These are phyloP conservation scores for Agrocybe pediades DNA, from an alignment of 768 basidiomycete species.

Conservation along the genomic window DNA sequence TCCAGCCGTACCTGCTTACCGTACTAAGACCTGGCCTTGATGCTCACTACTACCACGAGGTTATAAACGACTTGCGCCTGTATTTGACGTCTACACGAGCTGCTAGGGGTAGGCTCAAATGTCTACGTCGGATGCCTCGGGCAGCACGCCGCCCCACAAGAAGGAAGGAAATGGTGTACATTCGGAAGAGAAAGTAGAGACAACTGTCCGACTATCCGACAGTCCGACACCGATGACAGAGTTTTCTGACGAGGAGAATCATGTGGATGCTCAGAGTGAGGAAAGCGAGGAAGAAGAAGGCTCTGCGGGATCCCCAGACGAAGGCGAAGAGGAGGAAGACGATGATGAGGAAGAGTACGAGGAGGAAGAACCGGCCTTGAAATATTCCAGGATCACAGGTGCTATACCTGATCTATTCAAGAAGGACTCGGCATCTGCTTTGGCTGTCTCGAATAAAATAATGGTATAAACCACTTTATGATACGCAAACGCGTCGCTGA, in stretches of 20 bases:
- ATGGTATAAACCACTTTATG: constrained; percentile 48
- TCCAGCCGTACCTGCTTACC: not conserved
- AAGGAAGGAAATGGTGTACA: constrained; percentile 2
- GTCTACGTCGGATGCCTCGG: constrained; percentile 5
- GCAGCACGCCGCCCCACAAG: constrained; percentile 2
- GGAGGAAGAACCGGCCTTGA: constrained; percentile 89
- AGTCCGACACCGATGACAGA: constrained; percentile 16
- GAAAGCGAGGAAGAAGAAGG: constrained; percentile 10
- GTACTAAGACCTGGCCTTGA: too few species aligned
- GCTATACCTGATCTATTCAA: constrained; percentile 74
- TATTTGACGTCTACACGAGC: too few species aligned
- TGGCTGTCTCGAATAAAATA: constrained; percentile 72
- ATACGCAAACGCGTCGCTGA: not conserved
- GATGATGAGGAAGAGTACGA: constrained; percentile 42
- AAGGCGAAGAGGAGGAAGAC: constrained; percentile 26
- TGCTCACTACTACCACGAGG: too few species aligned
- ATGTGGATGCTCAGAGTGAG: not conserved
- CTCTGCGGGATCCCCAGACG: constrained; percentile 13
- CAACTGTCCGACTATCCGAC: constrained; percentile 3
- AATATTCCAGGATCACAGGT: constrained; percentile 84
- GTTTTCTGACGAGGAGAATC: constrained; percentile 10
- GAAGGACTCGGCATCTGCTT: constrained; percentile 87
- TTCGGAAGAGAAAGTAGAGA: constrained; percentile 6
- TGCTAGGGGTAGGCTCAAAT: too few species aligned
- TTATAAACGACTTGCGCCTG: too few species aligned